These are phyloP conservation scores for Colletotrichum eremochloae DNA, from an alignment of 2,329 filamentous ascomycete genomes.

Conservation along the genomic window DNA sequence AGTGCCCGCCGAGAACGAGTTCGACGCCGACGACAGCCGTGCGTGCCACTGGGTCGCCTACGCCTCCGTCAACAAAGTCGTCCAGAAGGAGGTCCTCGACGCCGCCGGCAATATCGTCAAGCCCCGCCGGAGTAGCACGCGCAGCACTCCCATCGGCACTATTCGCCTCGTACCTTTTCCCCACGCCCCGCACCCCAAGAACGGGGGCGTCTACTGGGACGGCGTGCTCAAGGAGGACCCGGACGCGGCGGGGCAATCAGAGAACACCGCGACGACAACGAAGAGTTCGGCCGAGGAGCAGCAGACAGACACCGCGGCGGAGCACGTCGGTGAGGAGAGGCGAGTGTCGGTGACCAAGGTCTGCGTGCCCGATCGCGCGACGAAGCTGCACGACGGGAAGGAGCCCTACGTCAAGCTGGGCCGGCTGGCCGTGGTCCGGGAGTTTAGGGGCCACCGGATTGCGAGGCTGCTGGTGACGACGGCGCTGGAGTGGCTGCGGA, in stretches of 20 bases:
- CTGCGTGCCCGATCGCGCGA: conserved; percentile 56
- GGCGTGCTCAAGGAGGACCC: conserved; percentile 53
- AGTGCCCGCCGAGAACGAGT: conserved; percentile 75
- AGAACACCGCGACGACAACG: conserved; percentile 39
- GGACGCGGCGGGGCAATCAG: conserved; percentile 32
- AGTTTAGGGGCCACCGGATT: conserved; percentile 75
- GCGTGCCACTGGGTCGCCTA: conserved; percentile 93
- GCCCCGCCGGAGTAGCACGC: conserved; percentile 60
- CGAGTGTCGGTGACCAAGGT: conserved; percentile 10
- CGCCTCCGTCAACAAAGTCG: conserved; percentile 68
- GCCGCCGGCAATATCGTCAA: conserved; percentile 56
- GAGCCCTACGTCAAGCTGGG: conserved; percentile 89
- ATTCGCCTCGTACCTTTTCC: conserved; percentile 87
- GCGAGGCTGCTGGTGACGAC: conserved; percentile 75
- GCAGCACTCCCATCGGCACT: conserved; percentile 74
- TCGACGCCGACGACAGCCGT: conserved; percentile 83
- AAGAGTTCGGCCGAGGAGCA: conserved; percentile 10
- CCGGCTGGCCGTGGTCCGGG: conserved; percentile 76
- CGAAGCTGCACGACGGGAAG: conserved; percentile 67
- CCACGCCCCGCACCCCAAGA: conserved; percentile 73
- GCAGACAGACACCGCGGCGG: conserved; percentile 43
- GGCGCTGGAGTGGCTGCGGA: conserved; percentile 75
- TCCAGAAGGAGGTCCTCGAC: conserved; percentile 59
- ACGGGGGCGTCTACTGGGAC: conserved; percentile 63
- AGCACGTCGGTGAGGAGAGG: conserved; percentile 41